Base-by-base conservation (phyloP, 2,329 filamentous ascomycete genomes). In the Neofusicoccum ribis region DNA sequence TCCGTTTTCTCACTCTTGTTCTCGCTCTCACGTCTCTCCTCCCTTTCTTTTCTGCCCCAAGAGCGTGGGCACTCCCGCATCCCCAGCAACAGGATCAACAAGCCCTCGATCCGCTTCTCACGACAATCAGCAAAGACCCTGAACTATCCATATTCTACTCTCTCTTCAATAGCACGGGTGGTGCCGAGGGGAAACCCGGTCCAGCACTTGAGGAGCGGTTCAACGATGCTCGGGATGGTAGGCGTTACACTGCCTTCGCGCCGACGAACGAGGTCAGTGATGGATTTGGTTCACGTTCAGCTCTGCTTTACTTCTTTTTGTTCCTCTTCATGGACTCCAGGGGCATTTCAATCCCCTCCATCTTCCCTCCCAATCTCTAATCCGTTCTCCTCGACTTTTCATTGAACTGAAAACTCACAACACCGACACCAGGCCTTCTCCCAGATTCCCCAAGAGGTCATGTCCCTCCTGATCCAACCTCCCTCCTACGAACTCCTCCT, bases 401-500 rank as follows among this genome's bases (percentile, higher is more conserved):
- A 23, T 23, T 23, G 23, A 31, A 31, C 27, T 1, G 27, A 31
- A 31, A 31, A 31, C 47, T 51, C 6, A 34, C 47, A 36, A 1
- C 5, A 9, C 5, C 23, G 1, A 3, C 6, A 12, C 5, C 27
- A 51, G 41, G 56, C 56, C 15, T 60, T 60, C 27, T 6, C 27
- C 8, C n/a, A 34, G 5, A 5, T 60, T 8, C 41, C 56, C 6
- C 15, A 15, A 17, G 8, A 12, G 3, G 14, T 47, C 23, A 3
- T 47, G 31, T 31, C 43, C 14, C 23, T 37, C 23, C 31, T 60
- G 5, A 47, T 41, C 4, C 23, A 41, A 2, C 15, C 41, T 5
- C 41, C 56, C 11, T 60, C 56, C 14, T 47, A 60, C 41, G 41
- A 47, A 36, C 56, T 60, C 20, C 31, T 60, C 23, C 56, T 60